Evolutionary conservation across 1,284 basidiomycete species (phyloP).

Genomic region (Moniliophthora roreri): DNA sequence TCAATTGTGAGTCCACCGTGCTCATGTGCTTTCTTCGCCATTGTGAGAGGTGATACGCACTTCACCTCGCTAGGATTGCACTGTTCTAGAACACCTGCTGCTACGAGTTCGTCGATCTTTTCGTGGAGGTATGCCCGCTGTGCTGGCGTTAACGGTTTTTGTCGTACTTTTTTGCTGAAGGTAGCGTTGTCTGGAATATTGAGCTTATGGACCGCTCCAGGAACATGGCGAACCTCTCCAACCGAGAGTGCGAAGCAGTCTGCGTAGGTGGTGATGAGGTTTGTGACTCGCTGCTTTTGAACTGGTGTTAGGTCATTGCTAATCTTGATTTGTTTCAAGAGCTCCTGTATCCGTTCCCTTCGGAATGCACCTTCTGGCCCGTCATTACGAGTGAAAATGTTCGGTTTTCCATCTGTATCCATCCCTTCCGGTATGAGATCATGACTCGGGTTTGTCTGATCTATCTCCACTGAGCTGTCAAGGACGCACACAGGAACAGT

Average conservation of each 20-base stretch:
- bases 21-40: slow-evolving; percentile 31
- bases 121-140: slow-evolving; percentile 28
- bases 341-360: too few species aligned
- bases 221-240: slow-evolving; percentile 23
- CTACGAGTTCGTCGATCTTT: slow-evolving; percentile 29
- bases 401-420: too few species aligned
- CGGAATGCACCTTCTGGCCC: too few species aligned
- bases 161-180: slow-evolving; percentile 24
- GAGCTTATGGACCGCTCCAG: slow-evolving; percentile 21
- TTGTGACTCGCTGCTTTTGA: too few species aligned
- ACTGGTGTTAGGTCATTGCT: too few species aligned
- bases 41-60: slow-evolving; percentile 25
- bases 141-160: slow-evolving; percentile 25
- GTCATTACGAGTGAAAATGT: too few species aligned
- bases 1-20: slow-evolving; percentile 25
- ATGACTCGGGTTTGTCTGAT: too few species aligned
- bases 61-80: slow-evolving; percentile 26
- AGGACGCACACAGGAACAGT: too few species aligned
- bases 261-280: slow-evolving; percentile 19
- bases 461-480: too few species aligned
- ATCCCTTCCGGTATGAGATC: too few species aligned
- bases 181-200: slow-evolving; percentile 20
- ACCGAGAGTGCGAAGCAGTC: slow-evolving; percentile 30
- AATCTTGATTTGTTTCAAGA: too few species aligned
- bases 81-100: slow-evolving; percentile 26